phyloP scores from a whole-genome alignment of 1,139 yeast genomes.

The Magnusiomyces clavatus region DNA sequence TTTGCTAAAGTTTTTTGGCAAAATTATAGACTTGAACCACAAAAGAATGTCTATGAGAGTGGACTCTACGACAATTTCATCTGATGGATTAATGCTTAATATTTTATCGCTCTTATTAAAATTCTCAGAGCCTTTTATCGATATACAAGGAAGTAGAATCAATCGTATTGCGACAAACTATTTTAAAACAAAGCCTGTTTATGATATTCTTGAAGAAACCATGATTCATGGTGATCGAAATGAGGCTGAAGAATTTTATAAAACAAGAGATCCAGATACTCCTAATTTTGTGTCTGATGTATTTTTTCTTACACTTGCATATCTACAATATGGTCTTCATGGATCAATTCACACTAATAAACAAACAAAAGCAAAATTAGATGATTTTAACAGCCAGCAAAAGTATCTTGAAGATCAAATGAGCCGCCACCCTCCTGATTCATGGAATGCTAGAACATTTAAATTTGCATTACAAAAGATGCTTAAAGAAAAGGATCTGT shows the following conservation, averaged over 20 bases:
- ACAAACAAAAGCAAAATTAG: slow-evolving; percentile 44
- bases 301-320: slow-evolving; percentile 71
- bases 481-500: slow-evolving; percentile 35
- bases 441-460: slow-evolving; percentile 12
- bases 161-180: slow-evolving; percentile 71
- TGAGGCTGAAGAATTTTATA: slow-evolving; percentile 12
- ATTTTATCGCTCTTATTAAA: slow-evolving; percentile 57
- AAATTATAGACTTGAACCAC: slow-evolving; percentile 70
- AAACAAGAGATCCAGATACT: slow-evolving; percentile 25
- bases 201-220: slow-evolving; percentile 73
- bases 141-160: slow-evolving; percentile 48
- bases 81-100: slow-evolving; percentile 80
- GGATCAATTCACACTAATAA: slow-evolving; percentile 59
- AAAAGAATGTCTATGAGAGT: slow-evolving; percentile 84
- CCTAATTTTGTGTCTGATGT: slow-evolving; percentile 85
- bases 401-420: slow-evolving; percentile 20
- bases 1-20: slow-evolving; percentile 61
- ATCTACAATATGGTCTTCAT: slow-evolving; percentile 82
- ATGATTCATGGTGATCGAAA: slow-evolving; percentile 64
- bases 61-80: slow-evolving; percentile 54
- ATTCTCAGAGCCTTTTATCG: slow-evolving; percentile 79
- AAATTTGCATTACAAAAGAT: slow-evolving; percentile 36
- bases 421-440: slow-evolving; percentile 19
- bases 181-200: slow-evolving; percentile 40
- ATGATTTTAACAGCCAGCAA: slow-evolving; percentile 37